These are phyloP conservation scores for Trypanosoma vivax DNA, from an alignment of 208 protist genomes.

Conservation along the genomic window DNA sequence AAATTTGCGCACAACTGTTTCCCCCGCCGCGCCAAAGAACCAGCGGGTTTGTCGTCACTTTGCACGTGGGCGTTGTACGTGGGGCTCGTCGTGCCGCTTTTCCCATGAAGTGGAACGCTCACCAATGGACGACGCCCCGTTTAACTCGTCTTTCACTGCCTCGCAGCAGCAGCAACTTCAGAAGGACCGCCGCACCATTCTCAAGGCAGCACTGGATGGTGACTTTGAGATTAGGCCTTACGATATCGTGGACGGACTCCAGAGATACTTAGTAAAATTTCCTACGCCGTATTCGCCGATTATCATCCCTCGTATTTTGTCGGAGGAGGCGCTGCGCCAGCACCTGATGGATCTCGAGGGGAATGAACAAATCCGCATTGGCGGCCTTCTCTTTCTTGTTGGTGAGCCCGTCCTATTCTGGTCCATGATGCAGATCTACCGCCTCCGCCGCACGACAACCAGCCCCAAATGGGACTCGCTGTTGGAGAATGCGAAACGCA, in stretches of 20 bases:
- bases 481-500: conserved; percentile 22
- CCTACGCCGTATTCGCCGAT: conserved; percentile 11
- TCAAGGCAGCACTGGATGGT: conserved; percentile 24
- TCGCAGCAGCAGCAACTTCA: conserved; percentile 23
- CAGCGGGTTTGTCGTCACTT: conserved; percentile 40
- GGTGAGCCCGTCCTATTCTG: conserved; percentile 27
- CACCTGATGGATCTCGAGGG: conserved; percentile 20
- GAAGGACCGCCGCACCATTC: conserved; percentile 26
- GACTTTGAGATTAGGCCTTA: conserved; percentile 24
- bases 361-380: conserved; percentile 24
- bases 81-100: conserved; percentile 33
- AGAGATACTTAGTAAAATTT: conserved; percentile 18
- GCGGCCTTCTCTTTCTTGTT: conserved; percentile 26
- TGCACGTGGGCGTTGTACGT: conserved; percentile 35
- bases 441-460: conserved; percentile 18
- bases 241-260: conserved; percentile 10
- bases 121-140: conserved; percentile 10
- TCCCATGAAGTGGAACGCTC: conserved; percentile 24
- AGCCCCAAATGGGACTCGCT: conserved; percentile 28
- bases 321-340: conserved; percentile 16
- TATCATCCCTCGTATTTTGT: conserved; percentile 13
- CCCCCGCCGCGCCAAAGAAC: conserved; percentile 16
- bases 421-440: conserved; percentile 33
- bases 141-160: conserved; percentile 13
- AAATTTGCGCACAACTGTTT: conserved; percentile 17